Conservation (phyloP, 768 basidiomycete genomes). For the Naganishia friedmannii region DNA sequence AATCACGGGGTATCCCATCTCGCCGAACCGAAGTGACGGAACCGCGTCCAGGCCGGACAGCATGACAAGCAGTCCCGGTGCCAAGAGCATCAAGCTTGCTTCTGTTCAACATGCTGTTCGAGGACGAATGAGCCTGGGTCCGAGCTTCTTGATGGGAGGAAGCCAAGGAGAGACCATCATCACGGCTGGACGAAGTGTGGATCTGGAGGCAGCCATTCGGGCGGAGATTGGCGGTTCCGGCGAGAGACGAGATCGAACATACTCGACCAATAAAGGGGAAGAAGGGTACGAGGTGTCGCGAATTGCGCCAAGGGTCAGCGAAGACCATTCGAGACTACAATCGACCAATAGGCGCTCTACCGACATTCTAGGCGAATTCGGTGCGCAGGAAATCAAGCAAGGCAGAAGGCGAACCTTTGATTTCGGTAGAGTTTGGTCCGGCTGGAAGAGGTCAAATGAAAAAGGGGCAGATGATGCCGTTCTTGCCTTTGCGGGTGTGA, state of each 20-base stretch:
- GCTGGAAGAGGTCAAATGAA: background rate
- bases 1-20: background rate
- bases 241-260: background rate
- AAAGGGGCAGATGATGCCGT: background rate
- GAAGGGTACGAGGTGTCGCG: background rate
- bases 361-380: background rate
- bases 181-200: constrained; percentile 14
- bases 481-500: background rate
- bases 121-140: constrained; percentile 23
- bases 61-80: constrained; percentile 19
- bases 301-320: constrained; percentile 9
- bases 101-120: constrained; percentile 27
- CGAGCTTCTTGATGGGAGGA: constrained; percentile 27
- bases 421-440: constrained; percentile 20
- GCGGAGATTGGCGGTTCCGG: constrained; percentile 2
- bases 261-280: background rate
- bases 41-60: constrained; percentile 19
- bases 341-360: background rate
- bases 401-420: constrained; percentile 28
- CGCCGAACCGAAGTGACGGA: background rate
- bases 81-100: constrained; percentile 29
- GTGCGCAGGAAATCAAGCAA: constrained; percentile 1
- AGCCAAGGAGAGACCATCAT: constrained; percentile 31
- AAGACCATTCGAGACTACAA: constrained; percentile 4
- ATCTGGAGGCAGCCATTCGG: constrained; percentile 7